phyloP scores from a whole-genome alignment of 768 basidiomycete species.

The Lentinula raphanica region DNA sequence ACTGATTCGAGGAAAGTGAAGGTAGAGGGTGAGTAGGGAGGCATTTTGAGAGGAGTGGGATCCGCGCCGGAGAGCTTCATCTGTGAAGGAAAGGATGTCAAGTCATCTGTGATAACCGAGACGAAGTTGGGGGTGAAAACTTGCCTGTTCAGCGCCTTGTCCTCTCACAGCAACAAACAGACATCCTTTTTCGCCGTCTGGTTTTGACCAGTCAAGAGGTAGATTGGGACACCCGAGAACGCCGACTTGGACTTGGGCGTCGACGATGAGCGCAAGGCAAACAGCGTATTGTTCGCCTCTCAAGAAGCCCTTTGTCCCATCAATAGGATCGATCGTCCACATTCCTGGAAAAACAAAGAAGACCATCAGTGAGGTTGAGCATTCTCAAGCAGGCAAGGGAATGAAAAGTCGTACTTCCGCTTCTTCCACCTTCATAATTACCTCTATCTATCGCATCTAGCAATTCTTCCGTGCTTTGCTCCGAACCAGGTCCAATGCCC shows the following conservation, averaged over 20 bases:
- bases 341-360: constrained; percentile 42
- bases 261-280: constrained; percentile 78
- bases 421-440: constrained; percentile 60
- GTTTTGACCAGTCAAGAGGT: constrained; percentile 45
- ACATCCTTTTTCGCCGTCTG: constrained; percentile 64
- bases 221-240: constrained; percentile 94
- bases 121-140: constrained; percentile 6
- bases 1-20: constrained; percentile 86
- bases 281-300: constrained; percentile 92
- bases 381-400: too few species aligned
- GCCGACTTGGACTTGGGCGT: constrained; percentile 74
- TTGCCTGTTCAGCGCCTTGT: constrained; percentile 74
- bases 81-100: too few species aligned
- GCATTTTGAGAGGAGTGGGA: constrained; percentile 49
- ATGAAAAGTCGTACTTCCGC: constrained; percentile 63
- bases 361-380: background rate
- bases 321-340: constrained; percentile 88
- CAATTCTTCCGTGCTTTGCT: constrained; percentile 52
- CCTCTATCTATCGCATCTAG: constrained; percentile 86
- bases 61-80: constrained; percentile 47
- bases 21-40: constrained; percentile 33
- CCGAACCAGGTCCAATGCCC: constrained; percentile 64
- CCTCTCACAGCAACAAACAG: constrained; percentile 86
- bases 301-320: constrained; percentile 92
- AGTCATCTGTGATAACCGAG: background rate